phyloP scores from a whole-genome alignment of 164 flowering plant species.

The Liquidambar formosana region DNA sequence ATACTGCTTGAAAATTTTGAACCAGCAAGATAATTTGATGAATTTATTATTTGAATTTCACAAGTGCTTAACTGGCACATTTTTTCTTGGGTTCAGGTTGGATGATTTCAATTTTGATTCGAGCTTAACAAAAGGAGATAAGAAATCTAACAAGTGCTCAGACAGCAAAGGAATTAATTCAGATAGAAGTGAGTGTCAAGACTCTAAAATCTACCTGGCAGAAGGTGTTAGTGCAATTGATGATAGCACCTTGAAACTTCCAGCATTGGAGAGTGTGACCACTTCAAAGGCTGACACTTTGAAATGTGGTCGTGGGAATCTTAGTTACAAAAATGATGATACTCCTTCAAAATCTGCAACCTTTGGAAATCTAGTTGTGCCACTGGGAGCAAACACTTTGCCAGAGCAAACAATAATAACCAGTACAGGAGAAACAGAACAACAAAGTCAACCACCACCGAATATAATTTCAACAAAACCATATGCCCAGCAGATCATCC shows the following conservation, averaged over 20 bases:
- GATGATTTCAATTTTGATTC: constrained; percentile 60
- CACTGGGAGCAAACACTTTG: constrained; percentile 17
- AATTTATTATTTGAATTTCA: background rate
- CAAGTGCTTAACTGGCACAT: background rate
- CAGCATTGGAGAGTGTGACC: constrained; percentile 18
- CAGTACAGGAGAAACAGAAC: constrained; percentile 19
- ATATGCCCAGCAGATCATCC: constrained; percentile 15
- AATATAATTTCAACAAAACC: constrained; percentile 16
- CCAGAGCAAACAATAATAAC: constrained; percentile 20
- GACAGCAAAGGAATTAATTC: constrained; percentile 23
- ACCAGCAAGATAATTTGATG: background rate
- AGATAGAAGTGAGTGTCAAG: constrained; percentile 21
- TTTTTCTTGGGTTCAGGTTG: constrained; percentile 39
- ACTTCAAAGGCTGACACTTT: constrained; percentile 25
- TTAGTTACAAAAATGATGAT: constrained; percentile 16
- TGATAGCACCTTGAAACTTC: constrained; percentile 21
- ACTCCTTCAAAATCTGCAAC: constrained; percentile 26
- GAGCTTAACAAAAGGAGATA: constrained; percentile 35
- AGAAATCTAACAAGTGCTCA: constrained; percentile 26
- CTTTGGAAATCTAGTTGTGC: constrained; percentile 15
- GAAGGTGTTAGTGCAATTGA: constrained; percentile 22
- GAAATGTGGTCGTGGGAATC: constrained; percentile 14
- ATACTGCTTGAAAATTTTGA: background rate
- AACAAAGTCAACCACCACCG: constrained; percentile 17
- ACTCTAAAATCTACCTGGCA: constrained; percentile 14